Evolutionary conservation across 108 stramenopile species (phyloP), one percentile per base, ranked within the genome.

Genomic region (Aurantiochytrium sp.): DNA sequence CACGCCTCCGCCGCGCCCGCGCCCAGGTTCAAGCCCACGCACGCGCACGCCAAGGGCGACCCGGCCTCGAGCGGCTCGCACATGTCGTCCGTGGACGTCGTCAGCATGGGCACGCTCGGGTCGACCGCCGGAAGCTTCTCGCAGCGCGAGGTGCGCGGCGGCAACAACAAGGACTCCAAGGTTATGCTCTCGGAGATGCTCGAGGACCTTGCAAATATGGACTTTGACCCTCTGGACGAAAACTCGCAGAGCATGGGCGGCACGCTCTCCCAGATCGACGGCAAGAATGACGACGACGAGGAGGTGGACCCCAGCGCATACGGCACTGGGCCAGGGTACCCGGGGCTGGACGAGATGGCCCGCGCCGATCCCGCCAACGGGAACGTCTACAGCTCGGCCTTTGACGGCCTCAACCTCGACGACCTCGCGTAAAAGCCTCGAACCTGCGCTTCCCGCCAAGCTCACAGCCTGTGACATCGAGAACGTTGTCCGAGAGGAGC

Each of bases 331-430:
- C 22, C 17, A 5, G 31, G 31, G 6, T 59, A 27, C 22, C 10
- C 19, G 4, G 55, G 55, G 4, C 32, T 59, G 4, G 31, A 59
- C 27, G 37, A 39, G 34, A 81, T 81, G 69, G 41, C 12, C 36
- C 42, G 27, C 42, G 10, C 37, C 24, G 41, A 81, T 19, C 22
- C 37, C 22, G 4, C 42, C 10, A 22, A 4, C 10, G 69, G 34
- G 22, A 81, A 81, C 69, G 42, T 8, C 22, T 81, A 81, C 42
- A 81, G 22, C 22, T 81, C 69, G 24, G 69, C 69, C 12, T 81
- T 81, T 81, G 69, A 81, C 27, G 69, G 42, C 22, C 69, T 81
- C 69, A 81, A 81, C 1, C 69, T 81, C 37, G 69, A 81, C 27
- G 69, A 81, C 42, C 37, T 81, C 55, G 27, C 32, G 19, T 59